phyloP scores from a whole-genome alignment of 2,329 filamentous ascomycete species.

The Pestalotiopsis sp. region DNA sequence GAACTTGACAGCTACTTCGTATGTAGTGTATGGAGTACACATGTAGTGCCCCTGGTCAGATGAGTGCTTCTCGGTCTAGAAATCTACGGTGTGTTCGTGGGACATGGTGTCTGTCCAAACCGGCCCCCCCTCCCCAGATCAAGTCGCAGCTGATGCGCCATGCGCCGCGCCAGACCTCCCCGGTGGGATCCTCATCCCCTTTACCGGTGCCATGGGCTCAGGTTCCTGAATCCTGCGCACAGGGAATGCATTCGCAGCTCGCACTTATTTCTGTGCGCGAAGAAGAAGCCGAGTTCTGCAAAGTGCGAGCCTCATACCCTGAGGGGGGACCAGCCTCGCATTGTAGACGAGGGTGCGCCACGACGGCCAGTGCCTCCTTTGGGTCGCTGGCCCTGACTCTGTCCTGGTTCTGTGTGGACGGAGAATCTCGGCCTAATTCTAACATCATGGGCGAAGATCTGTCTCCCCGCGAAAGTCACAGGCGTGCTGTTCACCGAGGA shows the following conservation, averaged over 20 bases:
- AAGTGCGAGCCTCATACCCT: background rate
- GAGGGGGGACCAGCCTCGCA: background rate
- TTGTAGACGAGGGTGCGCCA: background rate
- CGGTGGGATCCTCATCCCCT: background rate
- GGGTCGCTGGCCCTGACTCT: background rate
- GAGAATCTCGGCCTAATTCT: conserved; percentile 6
- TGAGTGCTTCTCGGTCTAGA: background rate
- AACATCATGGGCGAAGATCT: background rate
- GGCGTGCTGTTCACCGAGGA: background rate
- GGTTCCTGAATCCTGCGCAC: background rate
- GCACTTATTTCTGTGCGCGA: background rate
- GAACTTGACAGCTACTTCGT: background rate
- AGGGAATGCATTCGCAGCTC: background rate
- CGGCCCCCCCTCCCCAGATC: background rate
- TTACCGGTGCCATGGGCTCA: background rate
- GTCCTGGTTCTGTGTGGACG: conserved; percentile 10
- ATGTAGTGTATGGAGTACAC: background rate
- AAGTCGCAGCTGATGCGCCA: background rate
- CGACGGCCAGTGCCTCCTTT: background rate
- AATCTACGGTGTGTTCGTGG: background rate
- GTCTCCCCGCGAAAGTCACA: background rate
- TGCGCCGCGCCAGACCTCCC: background rate
- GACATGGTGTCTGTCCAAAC: background rate
- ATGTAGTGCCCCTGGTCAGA: background rate
- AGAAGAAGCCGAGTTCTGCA: background rate